Base-by-base conservation (phyloP, 2,329 filamentous ascomycete genomes). In the Rachicladosporium sp. region DNA sequence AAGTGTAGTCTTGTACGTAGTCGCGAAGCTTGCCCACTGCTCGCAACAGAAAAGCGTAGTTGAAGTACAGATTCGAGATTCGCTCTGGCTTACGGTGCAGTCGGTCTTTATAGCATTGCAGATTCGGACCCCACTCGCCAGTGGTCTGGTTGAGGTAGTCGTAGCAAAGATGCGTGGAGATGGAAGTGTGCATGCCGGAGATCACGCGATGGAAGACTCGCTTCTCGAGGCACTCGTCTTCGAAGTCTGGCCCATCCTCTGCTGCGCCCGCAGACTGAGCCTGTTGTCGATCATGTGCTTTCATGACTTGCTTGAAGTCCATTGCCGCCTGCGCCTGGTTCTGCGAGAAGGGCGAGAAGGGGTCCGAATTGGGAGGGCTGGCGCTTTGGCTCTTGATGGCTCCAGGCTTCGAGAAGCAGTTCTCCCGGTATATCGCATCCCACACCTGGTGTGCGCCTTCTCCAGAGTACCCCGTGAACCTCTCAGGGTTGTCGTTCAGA, bases 181-280 rank as follows among this genome's bases (percentile, higher is more conserved):
- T 98, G 47, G 88, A 94, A n/a, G 91, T 86, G 61, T 98, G 91
- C 91, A 98, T 95, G 33, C 91, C 91, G 37, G 87, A 94, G 46
- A 98, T 78, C 46, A 98, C 78, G 5, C 88, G 76, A 64, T 96
- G 91, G 61, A 98, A 98, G 30, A 96, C 91, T n/a, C 91, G 82
- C 71, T 98, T 96, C 69, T 98, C 91, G 15, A 98, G 67, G 55
- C 91, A 98, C 56, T 94, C 84, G 50, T 95, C 88, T 50, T 94
- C 87, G 35, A 79, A 71, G 48, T 91, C 83, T 36, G 89, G 68
- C 0, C 74, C 73, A 6, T 75, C 76, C 43, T 75, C 70, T 23
- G 73, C 70, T 31, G 40, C 35, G 29, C 63, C 62, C 8, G 65
- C 58, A 2, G 64, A 60, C 37, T 66, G 66, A 38, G 74, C 70